Conservation (phyloP, 139 green algal genomes). For the Chlorella sp. region DNA sequence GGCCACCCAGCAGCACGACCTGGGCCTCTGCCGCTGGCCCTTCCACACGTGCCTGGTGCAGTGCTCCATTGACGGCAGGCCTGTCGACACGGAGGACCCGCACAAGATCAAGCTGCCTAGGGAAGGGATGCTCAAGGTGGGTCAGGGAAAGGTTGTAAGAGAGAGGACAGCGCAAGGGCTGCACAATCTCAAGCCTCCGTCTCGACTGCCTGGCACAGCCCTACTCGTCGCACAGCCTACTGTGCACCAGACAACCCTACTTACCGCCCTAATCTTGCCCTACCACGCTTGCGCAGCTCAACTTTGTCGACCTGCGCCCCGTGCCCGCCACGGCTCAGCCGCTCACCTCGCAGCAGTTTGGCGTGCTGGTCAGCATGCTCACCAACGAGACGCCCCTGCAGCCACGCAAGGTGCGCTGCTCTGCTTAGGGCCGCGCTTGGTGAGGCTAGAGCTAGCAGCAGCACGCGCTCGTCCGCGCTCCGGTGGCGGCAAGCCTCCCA, state of each 20-base stretch:
- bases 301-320: not conserved
- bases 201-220: too few species aligned
- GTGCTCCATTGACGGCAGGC: not conserved
- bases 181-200: too few species aligned
- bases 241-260: too few species aligned
- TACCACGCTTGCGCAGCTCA: not conserved
- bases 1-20: not conserved
- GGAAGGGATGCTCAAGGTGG: conserved; percentile 4
- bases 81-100: conserved; percentile 1
- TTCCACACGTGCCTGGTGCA: conserved; percentile 7
- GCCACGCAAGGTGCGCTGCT: not conserved
- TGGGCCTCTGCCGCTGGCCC: conserved; percentile 4
- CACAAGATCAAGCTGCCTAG: not conserved
- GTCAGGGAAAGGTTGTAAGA: too few species aligned
- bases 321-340: not conserved
- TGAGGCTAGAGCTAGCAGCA: too few species aligned
- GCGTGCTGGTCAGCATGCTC: not conserved
- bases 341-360: not conserved
- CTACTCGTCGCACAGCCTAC: too few species aligned
- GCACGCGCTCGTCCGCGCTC: too few species aligned
- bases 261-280: too few species aligned
- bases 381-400: not conserved
- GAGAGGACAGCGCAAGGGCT: too few species aligned
- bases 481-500: too few species aligned
- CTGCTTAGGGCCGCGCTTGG: too few species aligned